Evolutionary conservation across 805 yeast genomes (phyloP).

Genomic region (Yarrowia osloensis): DNA sequence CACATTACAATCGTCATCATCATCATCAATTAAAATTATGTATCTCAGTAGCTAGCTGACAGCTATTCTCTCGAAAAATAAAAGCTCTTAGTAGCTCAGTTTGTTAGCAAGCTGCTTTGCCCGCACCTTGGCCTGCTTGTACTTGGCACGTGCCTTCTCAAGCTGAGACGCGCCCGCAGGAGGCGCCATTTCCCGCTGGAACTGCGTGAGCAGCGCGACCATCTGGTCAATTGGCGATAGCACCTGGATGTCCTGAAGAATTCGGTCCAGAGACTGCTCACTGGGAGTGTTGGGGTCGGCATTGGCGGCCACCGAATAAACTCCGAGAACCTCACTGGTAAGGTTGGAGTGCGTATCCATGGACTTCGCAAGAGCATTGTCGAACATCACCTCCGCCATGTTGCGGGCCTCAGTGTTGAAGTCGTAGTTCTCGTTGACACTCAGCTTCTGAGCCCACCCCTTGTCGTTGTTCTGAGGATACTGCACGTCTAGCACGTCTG

Average conservation of each 20-base stretch:
- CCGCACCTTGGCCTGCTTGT: slow-evolving; percentile 14
- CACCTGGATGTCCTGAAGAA: slow-evolving; percentile 18
- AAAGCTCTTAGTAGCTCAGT: slow-evolving; percentile 12
- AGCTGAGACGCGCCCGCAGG: slow-evolving; percentile 3
- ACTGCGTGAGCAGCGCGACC: slow-evolving; percentile 11
- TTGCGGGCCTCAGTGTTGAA: slow-evolving; percentile 16
- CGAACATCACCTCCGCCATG: slow-evolving; percentile 22
- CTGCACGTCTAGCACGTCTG: slow-evolving; percentile 2
- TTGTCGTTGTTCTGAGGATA: slow-evolving; percentile 7
- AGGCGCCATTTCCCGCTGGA: slow-evolving; percentile 24
- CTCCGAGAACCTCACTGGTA: slow-evolving; percentile 24
- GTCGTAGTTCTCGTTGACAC: slow-evolving; percentile 19
- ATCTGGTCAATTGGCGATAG: slow-evolving; percentile 20
- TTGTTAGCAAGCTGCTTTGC: slow-evolving; percentile 18
- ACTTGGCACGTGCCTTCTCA: slow-evolving; percentile 20
- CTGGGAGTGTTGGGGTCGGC: background rate
- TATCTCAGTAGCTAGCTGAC: slow-evolving; percentile 11
- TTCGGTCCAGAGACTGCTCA: slow-evolving; percentile 9
- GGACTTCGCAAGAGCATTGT: slow-evolving; percentile 23
- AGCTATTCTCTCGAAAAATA: background rate
- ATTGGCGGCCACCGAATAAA: background rate
- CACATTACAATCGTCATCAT: background rate
- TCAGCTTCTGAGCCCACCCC: slow-evolving; percentile 10
- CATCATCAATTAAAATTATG: slow-evolving; percentile 12
- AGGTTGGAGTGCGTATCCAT: slow-evolving; percentile 9